These are phyloP conservation scores for Pinus taeda DNA, from an alignment of 75 land plant species.

Conservation along the genomic window DNA sequence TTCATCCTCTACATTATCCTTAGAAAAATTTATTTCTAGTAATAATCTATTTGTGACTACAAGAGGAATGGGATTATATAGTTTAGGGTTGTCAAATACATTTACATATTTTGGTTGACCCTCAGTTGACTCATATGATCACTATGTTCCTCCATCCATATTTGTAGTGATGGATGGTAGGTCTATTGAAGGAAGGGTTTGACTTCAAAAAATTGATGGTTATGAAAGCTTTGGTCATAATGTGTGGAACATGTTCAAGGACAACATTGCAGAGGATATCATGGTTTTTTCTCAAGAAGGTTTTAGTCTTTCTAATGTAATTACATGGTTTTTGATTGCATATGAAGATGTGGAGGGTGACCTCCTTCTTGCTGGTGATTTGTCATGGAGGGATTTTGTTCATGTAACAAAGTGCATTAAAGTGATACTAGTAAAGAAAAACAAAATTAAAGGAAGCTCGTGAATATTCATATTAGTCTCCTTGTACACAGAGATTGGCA, in stretches of 20 bases:
- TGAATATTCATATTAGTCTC: not conserved
- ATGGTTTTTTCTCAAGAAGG: too few relatives aligned
- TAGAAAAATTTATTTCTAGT: not conserved
- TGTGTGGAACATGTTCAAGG: slow-evolving; percentile 12
- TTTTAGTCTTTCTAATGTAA: too few relatives aligned
- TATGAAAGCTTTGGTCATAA: slow-evolving; percentile 24
- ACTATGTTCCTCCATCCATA: not conserved
- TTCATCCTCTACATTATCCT: not conserved
- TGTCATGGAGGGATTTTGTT: slow-evolving; percentile 14
- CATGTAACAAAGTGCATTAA: slow-evolving; percentile 1
- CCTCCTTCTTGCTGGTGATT: too few relatives aligned
- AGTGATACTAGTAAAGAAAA: not conserved
- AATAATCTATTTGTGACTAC: not conserved
- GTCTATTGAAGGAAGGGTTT: slow-evolving; percentile 19
- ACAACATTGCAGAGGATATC: not conserved
- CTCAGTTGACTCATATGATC: not conserved
- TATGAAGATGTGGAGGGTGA: too few relatives aligned
- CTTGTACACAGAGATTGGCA: not conserved
- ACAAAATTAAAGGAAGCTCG: not conserved
- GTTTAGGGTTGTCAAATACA: not conserved
- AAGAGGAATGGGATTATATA: not conserved
- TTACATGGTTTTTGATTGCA: too few relatives aligned
- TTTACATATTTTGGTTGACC: not conserved
- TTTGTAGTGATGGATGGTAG: slow-evolving; percentile 27
- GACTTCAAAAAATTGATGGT: slow-evolving; percentile 15